Evolutionary conservation across 257 asterid species (phyloP), one percentile per base, ranked within the genome.

Genomic region (Solanum sejunctum): DNA sequence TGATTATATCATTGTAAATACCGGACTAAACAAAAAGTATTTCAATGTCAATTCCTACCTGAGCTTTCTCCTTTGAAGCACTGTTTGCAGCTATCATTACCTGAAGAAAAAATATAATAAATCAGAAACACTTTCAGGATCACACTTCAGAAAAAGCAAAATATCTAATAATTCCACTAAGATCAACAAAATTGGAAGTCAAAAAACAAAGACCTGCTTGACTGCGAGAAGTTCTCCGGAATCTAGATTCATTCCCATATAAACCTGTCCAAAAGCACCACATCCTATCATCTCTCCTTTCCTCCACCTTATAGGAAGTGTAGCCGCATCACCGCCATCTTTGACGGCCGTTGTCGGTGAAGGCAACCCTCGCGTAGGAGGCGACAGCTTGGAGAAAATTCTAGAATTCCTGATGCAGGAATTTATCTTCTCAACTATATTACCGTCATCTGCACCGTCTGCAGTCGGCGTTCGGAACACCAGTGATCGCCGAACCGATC

Each of bases 161-260:
- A 55, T 12, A 49, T 61, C 10, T 8, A 49, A 15, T 2, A 0
- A 49, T 51, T 23, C 61, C 82, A 49, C 17, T 52, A 52, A 11
- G 0, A 51, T 47, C 20, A 73, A 26, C 18, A 78, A 75, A 75
- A 52, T 49, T 47, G 18, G 5, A 47, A 73, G 58, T 73, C 17
- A 52, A 16, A 54, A 71, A 70, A 81, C 47, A 84, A 73, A 51
- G 8, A 93, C 98, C 99, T 95, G 98, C 86, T 95, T 95, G 64
- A 96, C 97, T 21, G 99, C 99, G 60, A 96, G 91, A 85, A 96
- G 85, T 88, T 96, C 98, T 15, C 99, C 99, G 2, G 98, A 96
- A 88, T 95, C 98, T 71, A 95, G 92, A 90, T 95, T 93, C 99
- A 95, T 95, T 87, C 99, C 99, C 99, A 96, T 96, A 89, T 92